Conservation (phyloP, 2,329 filamentous ascomycete genomes). For the Graphilbum fragrans region DNA sequence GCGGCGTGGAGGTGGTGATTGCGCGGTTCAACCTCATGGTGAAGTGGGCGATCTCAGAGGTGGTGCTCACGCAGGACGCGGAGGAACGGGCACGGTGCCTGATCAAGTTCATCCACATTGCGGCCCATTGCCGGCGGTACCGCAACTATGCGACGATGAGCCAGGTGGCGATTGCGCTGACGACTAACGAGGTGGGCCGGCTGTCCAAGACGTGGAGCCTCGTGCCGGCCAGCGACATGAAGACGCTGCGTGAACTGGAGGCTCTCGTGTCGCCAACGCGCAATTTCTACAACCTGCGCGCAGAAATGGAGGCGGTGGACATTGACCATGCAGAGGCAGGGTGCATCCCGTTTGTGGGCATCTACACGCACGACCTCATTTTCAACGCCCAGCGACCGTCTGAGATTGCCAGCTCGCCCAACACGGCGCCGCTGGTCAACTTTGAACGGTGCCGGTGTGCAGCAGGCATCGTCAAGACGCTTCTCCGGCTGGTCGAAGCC, state of each 20-base stretch:
- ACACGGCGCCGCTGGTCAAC: constrained; percentile 60
- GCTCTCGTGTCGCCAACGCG: constrained; percentile 61
- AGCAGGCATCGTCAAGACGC: constrained; percentile 66
- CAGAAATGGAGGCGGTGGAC: constrained; percentile 64
- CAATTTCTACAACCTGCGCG: constrained; percentile 65
- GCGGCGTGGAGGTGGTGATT: constrained; percentile 72
- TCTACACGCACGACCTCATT: constrained; percentile 73
- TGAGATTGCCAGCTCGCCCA: constrained; percentile 56
- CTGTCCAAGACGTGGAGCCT: constrained; percentile 60
- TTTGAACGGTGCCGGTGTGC: constrained; percentile 72
- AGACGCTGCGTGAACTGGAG: constrained; percentile 58
- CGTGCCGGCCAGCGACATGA: constrained; percentile 52
- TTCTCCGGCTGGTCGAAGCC: constrained; percentile 66
- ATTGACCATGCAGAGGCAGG: constrained; percentile 44
- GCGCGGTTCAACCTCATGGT: constrained; percentile 82
- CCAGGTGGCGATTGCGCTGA: constrained; percentile 66
- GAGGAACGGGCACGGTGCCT: constrained; percentile 66
- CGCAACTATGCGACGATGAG: constrained; percentile 79
- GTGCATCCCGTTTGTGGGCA: constrained; percentile 74
- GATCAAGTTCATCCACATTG: constrained; percentile 74
- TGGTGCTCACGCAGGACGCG: constrained; percentile 58
- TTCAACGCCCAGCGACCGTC: constrained; percentile 72
- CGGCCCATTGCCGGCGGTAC: constrained; percentile 59
- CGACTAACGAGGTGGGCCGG: constrained; percentile 59
- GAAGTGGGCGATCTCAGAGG: constrained; percentile 74